Conservation (phyloP, 1,139 yeast genomes). For the Zhuliangozyma blackwelliae region DNA sequence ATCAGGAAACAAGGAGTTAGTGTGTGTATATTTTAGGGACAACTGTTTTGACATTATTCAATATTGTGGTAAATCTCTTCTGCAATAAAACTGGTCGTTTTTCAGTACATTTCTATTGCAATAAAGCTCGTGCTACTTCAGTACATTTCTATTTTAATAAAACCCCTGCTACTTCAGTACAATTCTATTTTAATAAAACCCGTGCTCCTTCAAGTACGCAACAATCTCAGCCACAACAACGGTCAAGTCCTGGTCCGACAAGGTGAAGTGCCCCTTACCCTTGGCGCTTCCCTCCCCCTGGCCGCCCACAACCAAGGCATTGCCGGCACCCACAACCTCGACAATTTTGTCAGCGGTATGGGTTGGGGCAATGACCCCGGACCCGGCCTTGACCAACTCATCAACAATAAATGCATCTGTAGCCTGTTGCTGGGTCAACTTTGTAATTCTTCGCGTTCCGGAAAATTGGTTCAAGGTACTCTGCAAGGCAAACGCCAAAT, state of each 20-base stretch:
- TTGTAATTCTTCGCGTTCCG: conserved; percentile 81
- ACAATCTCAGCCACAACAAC: conserved; percentile 69
- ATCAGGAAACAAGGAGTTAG: background rate
- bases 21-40: no score
- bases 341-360: conserved; percentile 32
- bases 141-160: no score
- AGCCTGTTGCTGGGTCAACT: conserved; percentile 50
- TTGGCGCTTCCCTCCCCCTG: conserved; percentile 12
- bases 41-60: no score
- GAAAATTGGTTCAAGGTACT: conserved; percentile 86
- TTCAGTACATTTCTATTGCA: no score
- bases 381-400: conserved; percentile 84
- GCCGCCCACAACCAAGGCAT: conserved; percentile 24
- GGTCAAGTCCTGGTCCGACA: conserved; percentile 16
- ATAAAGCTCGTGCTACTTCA: no score
- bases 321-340: conserved; percentile 39
- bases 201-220: conserved; percentile 70
- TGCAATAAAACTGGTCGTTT: no score
- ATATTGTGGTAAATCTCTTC: no score
- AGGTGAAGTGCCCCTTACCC: conserved; percentile 9
- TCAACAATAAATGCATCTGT: conserved; percentile 58
- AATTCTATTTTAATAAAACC: conserved; percentile 47
- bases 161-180: no score
- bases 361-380: conserved; percentile 76
- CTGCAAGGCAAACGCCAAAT: conserved; percentile 76